phyloP scores from a whole-genome alignment of 2,329 filamentous ascomycete genomes.

The Colletotrichum sp. region DNA sequence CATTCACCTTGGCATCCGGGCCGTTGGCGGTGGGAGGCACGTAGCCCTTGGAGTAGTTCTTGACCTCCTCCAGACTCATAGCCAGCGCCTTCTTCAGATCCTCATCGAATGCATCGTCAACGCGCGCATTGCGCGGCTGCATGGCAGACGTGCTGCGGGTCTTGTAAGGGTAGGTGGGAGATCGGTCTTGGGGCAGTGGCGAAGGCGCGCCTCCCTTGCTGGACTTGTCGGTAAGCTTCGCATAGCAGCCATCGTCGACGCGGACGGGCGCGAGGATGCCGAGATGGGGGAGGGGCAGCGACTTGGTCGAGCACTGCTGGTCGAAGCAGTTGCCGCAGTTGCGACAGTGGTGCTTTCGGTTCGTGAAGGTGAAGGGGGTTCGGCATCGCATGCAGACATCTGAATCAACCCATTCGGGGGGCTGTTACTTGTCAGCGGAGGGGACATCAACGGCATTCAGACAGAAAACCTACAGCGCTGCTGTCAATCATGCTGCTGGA shows the following conservation, averaged over 20 bases:
- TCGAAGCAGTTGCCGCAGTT: slow-evolving; percentile 99
- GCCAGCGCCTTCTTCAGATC: slow-evolving; percentile 92
- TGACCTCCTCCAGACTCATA: slow-evolving; percentile 96
- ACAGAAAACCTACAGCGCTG: slow-evolving; percentile 73
- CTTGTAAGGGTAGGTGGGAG: slow-evolving; percentile 61
- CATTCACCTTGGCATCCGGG: slow-evolving; percentile 33
- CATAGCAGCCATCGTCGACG: slow-evolving; percentile 95
- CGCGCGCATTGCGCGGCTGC: slow-evolving; percentile 87
- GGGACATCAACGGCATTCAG: background rate
- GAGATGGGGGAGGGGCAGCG: slow-evolving; percentile 85
- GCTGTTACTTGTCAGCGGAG: slow-evolving; percentile 51
- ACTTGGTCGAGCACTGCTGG: slow-evolving; percentile 91
- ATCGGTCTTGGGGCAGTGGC: slow-evolving; percentile 39
- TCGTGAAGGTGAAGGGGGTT: slow-evolving; percentile 95
- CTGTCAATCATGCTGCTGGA: slow-evolving; percentile 98
- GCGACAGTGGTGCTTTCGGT: slow-evolving; percentile 96
- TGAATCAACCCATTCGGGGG: slow-evolving; percentile 96
- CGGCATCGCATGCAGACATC: slow-evolving; percentile 99
- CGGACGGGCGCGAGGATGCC: slow-evolving; percentile 90
- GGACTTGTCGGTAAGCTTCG: slow-evolving; percentile 83
- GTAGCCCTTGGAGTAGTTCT: slow-evolving; percentile 76
- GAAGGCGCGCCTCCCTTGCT: slow-evolving; percentile 39
- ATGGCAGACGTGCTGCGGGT: slow-evolving; percentile 72
- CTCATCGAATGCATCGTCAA: slow-evolving; percentile 92
- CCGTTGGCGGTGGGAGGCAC: slow-evolving; percentile 59